A percentile compares a stretch with the other conserved stretches of the same genome.
These are phyloP conservation scores for Penicillium olsonii DNA, from an alignment of 2,329 filamentous ascomycete species.

Conservation along the genomic window DNA sequence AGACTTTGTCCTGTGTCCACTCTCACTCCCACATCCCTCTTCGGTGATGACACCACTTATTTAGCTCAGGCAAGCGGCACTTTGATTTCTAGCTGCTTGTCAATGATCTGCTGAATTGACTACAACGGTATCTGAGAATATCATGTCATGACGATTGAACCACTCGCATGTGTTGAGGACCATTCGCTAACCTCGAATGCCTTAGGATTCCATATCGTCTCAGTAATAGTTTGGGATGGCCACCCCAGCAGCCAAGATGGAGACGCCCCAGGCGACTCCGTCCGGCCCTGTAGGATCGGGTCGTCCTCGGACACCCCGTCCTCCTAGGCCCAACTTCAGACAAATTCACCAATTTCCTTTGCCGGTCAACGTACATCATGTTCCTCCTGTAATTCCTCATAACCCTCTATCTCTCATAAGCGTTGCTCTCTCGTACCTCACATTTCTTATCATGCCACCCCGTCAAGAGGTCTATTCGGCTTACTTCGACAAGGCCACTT, in stretches of 20 bases:
- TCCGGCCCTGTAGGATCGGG: conserved; percentile 17
- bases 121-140: conserved; percentile 96
- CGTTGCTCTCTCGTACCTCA: conserved; percentile 74
- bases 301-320: conserved; percentile 30
- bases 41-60: conserved; percentile 49
- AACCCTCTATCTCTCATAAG: conserved; percentile 88
- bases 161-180: conserved; percentile 19
- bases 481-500: conserved; percentile 77
- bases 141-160: conserved; percentile 12
- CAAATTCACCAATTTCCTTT: conserved; percentile 80
- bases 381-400: conserved; percentile 85
- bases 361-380: conserved; percentile 77
- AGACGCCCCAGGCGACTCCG: conserved; percentile 18
- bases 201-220: conserved; percentile 13
- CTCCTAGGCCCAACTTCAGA: conserved; percentile 59
- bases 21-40: conserved; percentile 23
- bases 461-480: conserved; percentile 67
- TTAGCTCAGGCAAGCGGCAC: conserved; percentile 49
- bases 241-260: conserved; percentile 19
- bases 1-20: conserved; percentile 14
- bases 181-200: conserved; percentile 22
- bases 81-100: conserved; percentile 55
- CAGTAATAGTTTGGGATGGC: conserved; percentile 33
- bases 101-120: conserved; percentile 66
- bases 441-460: conserved; percentile 66